These are phyloP conservation scores for Solanum chilense DNA, from an alignment of 257 asterid species.

Conservation along the genomic window DNA sequence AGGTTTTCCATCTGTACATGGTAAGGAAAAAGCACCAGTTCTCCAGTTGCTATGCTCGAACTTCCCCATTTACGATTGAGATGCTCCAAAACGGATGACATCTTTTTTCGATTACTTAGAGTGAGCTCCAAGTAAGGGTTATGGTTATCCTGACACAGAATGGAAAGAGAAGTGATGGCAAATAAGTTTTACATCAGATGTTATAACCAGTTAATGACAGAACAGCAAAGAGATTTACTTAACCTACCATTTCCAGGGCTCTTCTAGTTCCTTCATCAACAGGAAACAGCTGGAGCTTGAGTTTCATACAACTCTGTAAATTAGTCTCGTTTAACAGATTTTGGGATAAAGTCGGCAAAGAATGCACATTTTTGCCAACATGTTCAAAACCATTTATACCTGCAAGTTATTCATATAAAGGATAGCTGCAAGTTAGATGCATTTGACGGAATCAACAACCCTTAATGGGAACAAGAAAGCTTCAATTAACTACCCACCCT, in stretches of 20 bases:
- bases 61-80: conserved; percentile 90
- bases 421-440: not conserved
- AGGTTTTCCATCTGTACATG: conserved; percentile 49
- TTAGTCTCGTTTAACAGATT: conserved; percentile 25
- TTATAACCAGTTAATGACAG: not conserved
- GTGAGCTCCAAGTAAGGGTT: conserved; percentile 94
- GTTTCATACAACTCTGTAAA: conserved; percentile 47
- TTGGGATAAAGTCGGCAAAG: conserved; percentile 20
- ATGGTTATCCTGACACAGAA: conserved; percentile 49
- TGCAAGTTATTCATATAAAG: conserved; percentile 14
- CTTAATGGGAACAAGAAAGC: not conserved
- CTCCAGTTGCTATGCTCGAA: conserved; percentile 39
- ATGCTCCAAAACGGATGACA: conserved; percentile 89
- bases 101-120: conserved; percentile 72
- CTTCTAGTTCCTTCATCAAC: conserved; percentile 75
- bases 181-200: not conserved
- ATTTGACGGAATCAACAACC: not conserved
- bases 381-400: conserved; percentile 42
- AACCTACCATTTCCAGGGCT: conserved; percentile 77
- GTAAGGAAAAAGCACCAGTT: conserved; percentile 77
- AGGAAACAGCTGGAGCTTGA: conserved; percentile 93
- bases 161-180: not conserved
- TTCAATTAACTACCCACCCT: conserved; percentile 28
- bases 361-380: conserved; percentile 33
- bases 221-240: not conserved